Evolutionary conservation across 495 filamentous ascomycete genomes (phyloP).

Genomic region (Haplographium delicatum): DNA sequence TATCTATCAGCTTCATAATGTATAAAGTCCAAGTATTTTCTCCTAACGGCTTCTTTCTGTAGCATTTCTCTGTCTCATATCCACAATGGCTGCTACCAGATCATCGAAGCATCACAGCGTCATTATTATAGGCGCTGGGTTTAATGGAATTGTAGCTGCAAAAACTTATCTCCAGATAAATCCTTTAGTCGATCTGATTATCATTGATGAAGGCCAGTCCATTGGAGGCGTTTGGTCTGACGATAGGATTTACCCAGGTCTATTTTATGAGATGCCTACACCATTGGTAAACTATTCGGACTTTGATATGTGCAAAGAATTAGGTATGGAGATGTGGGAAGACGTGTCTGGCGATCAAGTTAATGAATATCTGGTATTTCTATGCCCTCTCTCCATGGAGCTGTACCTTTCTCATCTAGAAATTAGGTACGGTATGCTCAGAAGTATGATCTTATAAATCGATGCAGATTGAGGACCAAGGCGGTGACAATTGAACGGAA

Average conservation of each 20-base stretch:
- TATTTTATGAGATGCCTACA: constrained; percentile 35
- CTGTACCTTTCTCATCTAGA: too few relatives aligned
- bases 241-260: constrained; percentile 42
- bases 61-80: too few relatives aligned
- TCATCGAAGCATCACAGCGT: constrained; percentile 5
- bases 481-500: constrained; percentile 26
- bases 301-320: constrained; percentile 29
- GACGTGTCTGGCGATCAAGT: constrained; percentile 34
- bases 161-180: constrained; percentile 38
- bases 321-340: constrained; percentile 21
- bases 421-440: constrained; percentile 29
- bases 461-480: constrained; percentile 30
- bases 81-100: too few relatives aligned
- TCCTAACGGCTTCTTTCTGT: too few relatives aligned
- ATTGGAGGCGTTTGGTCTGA: constrained; percentile 49
- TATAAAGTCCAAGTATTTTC: too few relatives aligned
- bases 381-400: too few relatives aligned
- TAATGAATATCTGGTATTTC: constrained; percentile 29
- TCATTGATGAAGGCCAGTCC: constrained; percentile 40
- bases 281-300: constrained; percentile 37
- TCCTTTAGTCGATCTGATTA: constrained; percentile 33
- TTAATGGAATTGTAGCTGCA: constrained; percentile 37
- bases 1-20: too few relatives aligned
- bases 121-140: constrained; percentile 31
- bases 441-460: constrained; percentile 28